phyloP scores from a whole-genome alignment of 2,329 filamentous ascomycete genomes.

The Pestalotiopsis sp. region DNA sequence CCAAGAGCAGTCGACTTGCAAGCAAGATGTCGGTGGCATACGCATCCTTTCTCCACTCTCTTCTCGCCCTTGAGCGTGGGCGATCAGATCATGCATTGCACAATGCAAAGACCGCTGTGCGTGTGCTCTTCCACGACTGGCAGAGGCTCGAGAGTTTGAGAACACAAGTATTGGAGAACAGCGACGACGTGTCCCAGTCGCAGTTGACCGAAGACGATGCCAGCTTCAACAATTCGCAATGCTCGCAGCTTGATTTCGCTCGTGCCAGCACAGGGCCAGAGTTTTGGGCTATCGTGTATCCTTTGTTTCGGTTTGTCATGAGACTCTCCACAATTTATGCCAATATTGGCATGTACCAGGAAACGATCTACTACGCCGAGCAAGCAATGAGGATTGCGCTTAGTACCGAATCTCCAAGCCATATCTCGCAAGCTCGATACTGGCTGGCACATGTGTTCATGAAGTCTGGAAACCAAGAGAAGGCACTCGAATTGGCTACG shows the following conservation, averaged over 20 bases:
- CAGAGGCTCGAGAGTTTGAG: constrained; percentile 46
- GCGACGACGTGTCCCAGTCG: constrained; percentile 25
- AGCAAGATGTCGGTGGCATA: constrained; percentile 57
- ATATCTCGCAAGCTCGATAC: constrained; percentile 52
- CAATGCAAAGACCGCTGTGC: constrained; percentile 58
- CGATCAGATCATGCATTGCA: constrained; percentile 58
- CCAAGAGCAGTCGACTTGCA: constrained; percentile 38
- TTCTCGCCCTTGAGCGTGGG: constrained; percentile 63
- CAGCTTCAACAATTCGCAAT: constrained; percentile 27
- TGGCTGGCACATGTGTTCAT: constrained; percentile 57
- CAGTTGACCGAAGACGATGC: constrained; percentile 25
- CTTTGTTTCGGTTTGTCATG: constrained; percentile 69
- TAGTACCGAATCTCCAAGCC: constrained; percentile 63
- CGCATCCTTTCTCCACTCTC: constrained; percentile 64
- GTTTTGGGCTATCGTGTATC: constrained; percentile 78
- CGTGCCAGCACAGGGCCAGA: constrained; percentile 53
- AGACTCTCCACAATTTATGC: constrained; percentile 78
- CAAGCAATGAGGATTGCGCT: constrained; percentile 77
- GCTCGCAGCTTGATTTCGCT: constrained; percentile 21
- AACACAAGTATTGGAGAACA: constrained; percentile 15
- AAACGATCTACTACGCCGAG: constrained; percentile 85
- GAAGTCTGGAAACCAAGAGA: constrained; percentile 58
- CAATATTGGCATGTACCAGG: constrained; percentile 82
- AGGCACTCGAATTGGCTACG: constrained; percentile 55
- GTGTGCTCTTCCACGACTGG: constrained; percentile 58